Evolutionary conservation across 2,329 filamentous ascomycete species (phyloP), one percentile per base, ranked within the genome.

Genomic region (Thermothelomyces thermophilus): DNA sequence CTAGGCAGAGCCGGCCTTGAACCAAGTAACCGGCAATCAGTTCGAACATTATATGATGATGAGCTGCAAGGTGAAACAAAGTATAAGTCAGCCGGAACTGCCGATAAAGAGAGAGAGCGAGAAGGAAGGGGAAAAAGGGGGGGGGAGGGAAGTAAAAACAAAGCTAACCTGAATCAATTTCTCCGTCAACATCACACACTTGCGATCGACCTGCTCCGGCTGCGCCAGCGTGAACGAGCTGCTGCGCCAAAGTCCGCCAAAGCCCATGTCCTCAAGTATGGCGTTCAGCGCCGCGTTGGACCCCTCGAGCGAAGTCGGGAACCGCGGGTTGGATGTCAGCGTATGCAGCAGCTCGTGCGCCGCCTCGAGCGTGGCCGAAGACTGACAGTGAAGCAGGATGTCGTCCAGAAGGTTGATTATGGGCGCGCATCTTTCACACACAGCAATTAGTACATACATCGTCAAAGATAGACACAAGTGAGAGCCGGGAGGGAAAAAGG

Each of bases 311-410:
- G 74, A 64, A 8, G 67, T 67, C 2, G 73, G 66, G 51, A 80
- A 80, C 41, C 73, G 73, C 2, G 69, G 66, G 47, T 77, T 76
- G 2, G 74, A 74, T 19, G 78, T 79, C 10, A 86, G 64, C 5
- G 76, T 80, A 47, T 77, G 73, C 37, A 86, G 68, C 36, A 86
- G 66, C 24, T 69, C 67, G 55, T 85, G 82, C 1, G 81, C 82
- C 7, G 80, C 74, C 59, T 79, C 75, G 5, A 86, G 66, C 1
- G 81, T 80, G 2, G 68, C 65, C 3, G 76, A 70, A 61, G 80
- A 82, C 58, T 85, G 82, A 41, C 80, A 81, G 57, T 82, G 77
- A n/a, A 79, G 62, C 46, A 86, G 66, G 1, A 83, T 71, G 41
- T 82, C 77, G 55, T 85, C 80, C 0, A 86, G 68, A 19, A 84